A percentile compares a stretch with the other conserved stretches of the same genome.
Conservation (phyloP, 139 green algal genomes). For the Micractinium conductrix region DNA sequence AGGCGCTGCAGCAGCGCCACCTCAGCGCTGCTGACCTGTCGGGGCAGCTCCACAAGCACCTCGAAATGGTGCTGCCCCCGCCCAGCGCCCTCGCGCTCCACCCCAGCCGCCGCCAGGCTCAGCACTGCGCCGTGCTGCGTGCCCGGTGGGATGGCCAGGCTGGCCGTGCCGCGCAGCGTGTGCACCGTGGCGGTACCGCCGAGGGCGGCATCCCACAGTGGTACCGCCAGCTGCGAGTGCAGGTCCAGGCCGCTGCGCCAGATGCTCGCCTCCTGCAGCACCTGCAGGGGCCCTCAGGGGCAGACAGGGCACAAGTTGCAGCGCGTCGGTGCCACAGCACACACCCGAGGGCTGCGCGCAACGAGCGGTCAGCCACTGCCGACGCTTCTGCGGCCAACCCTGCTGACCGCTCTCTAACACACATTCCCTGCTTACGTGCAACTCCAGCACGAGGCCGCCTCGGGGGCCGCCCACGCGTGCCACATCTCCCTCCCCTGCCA, state of each 20-base stretch:
- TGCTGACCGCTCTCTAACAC: background rate
- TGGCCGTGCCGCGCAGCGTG: slow-evolving; percentile 1
- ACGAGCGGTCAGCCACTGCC: background rate
- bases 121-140: slow-evolving; percentile 36
- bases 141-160: slow-evolving; percentile 21
- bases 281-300: background rate
- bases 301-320: background rate
- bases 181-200: slow-evolving; percentile 3
- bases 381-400: background rate
- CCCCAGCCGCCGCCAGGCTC: background rate
- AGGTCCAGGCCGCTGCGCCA: slow-evolving; percentile 26
- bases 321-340: background rate
- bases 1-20: slow-evolving; percentile 16
- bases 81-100: background rate
- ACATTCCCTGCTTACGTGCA: background rate
- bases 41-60: slow-evolving; percentile 20
- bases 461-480: background rate
- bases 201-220: slow-evolving; percentile 26
- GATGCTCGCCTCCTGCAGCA: slow-evolving; percentile 6
- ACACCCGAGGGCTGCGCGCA: background rate
- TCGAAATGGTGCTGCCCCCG: slow-evolving; percentile 22
- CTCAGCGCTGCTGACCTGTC: background rate
- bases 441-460: background rate
- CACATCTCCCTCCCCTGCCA: slow-evolving; percentile 1
- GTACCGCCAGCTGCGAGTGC: slow-evolving; percentile 19